Evolutionary conservation across 1,139 yeast genomes (phyloP), one percentile per base, ranked within the genome.

Genomic region (Petasospora rhodanensis): DNA sequence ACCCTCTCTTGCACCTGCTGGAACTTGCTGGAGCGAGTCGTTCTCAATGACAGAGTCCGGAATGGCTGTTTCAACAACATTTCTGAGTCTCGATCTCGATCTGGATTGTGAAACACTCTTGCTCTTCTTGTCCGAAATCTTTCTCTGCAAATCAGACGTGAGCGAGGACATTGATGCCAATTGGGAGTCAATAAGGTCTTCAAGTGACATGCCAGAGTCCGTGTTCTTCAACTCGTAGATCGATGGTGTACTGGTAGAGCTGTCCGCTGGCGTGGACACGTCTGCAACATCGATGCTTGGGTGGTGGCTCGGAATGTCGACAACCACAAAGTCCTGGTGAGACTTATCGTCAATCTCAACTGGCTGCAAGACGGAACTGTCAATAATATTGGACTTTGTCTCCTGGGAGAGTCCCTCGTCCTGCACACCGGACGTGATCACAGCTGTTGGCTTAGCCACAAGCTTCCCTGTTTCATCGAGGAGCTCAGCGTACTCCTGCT

Each of bases 381-480:
- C 26, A 8, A 31, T 24, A 9, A 24, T 27, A 22, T 34, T 30
- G 6, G 17, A 22, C 14, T 34, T 28, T 10, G 33, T 31, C 22
- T 27, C 40, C 0, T 22, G 21, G 15, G 41, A 16, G 15, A 37
- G 31, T 16, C 25, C 22, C n/a, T 30, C 35, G 12, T 35, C 34
- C 9, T 36, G 23, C 14, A 29, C 40, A 14, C 39, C 40, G 9
- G 35, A 31, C 12, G 37, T 37, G 15, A 41, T 36, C 3, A 32
- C 40, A 6, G 42, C 35, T 10, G 32, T 29, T 3, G 46, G 34
- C 7, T 32, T 34, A 7, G 38, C 31, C 47, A 68, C 74, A 29
- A 76, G 61, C 34, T 68, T 62, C 2, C 82, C 83, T 28, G 65
- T 62, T 11, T 61, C 60, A 45, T 76, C 81, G 47, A 76, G 58